Evolutionary conservation across 2,329 filamentous ascomycete genomes (phyloP), one percentile per base, ranked within the genome.

Genomic region (Colletotrichum spaethianum): DNA sequence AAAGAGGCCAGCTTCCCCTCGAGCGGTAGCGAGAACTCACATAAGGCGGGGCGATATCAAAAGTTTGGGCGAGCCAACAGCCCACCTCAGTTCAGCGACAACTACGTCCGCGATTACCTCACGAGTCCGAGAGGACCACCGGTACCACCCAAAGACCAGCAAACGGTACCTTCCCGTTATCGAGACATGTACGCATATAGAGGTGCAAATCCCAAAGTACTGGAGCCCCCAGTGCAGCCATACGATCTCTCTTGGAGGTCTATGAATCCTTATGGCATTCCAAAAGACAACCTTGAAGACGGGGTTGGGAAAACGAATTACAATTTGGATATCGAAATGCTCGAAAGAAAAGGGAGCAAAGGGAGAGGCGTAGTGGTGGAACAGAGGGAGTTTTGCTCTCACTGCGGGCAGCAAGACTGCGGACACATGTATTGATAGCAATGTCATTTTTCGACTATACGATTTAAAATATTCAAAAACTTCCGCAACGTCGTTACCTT

Each of bases 201-300:
- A 2, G 53, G 57, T 23, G 38, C 57, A 12, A 38, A 46, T 20
- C 59, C 52, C 5, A 69, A 69, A 4, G 38, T 36, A 12, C 46
- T 60, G 9, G 69, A 64, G 31, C 59, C 53, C 12, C 46, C 59
- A 4, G 9, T 31, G 5, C 65, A 69, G 31, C 69, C 65, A 20
- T 72, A 46, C 26, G 69, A 72, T 5, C 44, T 72, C 1, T 72
- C 69, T 4, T 72, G 69, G 69, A 59, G 69, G 20, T 72, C 69
- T 0, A 36, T 38, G 38, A 72, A 72, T 16, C 69, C 69, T 2
- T 72, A 72, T 16, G 65, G 65, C 1, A 72, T 72, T 11, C 31
- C 66, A 1, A 44, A 28, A 14, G 52, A 72, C 2, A n/a, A 59
- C 1, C 26, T 44, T 0, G 57, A 69, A 20, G 53, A 63, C 16